phyloP scores from a whole-genome alignment of 1,284 basidiomycete species.

The Microbotryum lychnidis-dioicae region DNA sequence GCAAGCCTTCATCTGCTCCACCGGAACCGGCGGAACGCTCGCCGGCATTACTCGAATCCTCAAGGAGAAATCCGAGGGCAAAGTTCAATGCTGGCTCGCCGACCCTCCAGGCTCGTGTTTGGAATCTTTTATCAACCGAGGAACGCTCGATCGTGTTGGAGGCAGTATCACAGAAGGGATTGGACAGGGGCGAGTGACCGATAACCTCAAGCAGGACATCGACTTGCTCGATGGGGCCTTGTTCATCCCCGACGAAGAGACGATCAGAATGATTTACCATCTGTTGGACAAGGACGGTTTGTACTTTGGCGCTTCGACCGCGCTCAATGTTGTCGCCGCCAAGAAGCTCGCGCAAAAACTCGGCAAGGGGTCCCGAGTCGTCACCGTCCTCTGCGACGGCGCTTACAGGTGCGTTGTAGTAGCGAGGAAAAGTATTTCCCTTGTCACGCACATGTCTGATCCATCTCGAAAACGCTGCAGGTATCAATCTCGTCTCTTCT shows the following conservation, averaged over 20 bases:
- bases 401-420: conserved; percentile 58
- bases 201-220: conserved; percentile 81
- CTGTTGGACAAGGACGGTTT: conserved; percentile 86
- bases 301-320: conserved; percentile 92
- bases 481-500: conserved; percentile 76
- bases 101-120: conserved; percentile 94
- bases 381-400: conserved; percentile 87
- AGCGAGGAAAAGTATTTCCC: not conserved
- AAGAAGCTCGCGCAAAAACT: conserved; percentile 76
- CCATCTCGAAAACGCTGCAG: conserved; percentile 27
- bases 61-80: conserved; percentile 72
- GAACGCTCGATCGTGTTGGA: conserved; percentile 67
- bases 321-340: conserved; percentile 91
- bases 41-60: conserved; percentile 80
- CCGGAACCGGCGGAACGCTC: conserved; percentile 91
- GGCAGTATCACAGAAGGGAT: conserved; percentile 97
- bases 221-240: conserved; percentile 71
- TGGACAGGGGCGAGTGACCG: conserved; percentile 93
- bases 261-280: conserved; percentile 88
- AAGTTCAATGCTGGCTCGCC: conserved; percentile 84
- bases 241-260: conserved; percentile 78
- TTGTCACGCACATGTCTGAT: conserved; percentile 1
- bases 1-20: conserved; percentile 86
- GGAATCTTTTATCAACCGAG: conserved; percentile 73
- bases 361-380: conserved; percentile 70